Conservation (phyloP, 75 land plant genomes). For the Picea glauca region DNA sequence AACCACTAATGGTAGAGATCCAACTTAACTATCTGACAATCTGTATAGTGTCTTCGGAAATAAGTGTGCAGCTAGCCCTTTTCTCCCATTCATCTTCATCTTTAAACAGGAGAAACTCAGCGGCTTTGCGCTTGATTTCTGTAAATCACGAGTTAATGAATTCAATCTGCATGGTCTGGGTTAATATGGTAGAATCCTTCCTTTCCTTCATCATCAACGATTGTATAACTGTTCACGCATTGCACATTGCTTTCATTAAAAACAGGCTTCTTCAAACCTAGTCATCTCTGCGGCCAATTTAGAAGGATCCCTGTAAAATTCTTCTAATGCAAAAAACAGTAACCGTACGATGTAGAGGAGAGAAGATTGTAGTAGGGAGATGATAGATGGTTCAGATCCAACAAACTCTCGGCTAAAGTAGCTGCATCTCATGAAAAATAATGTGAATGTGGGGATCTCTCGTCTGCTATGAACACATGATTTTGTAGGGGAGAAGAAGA, state of each 20-base stretch:
- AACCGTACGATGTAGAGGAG: too few relatives aligned
- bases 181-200: neutral
- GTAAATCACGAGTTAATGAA: neutral
- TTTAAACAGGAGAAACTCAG: neutral
- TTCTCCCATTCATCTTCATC: neutral
- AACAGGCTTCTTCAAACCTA: too few relatives aligned
- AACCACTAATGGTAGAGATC: too few relatives aligned
- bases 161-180: neutral
- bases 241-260: too few relatives aligned
- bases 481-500: too few relatives aligned
- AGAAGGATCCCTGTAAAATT: too few relatives aligned
- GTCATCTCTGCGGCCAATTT: too few relatives aligned
- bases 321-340: neutral
- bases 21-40: too few relatives aligned
- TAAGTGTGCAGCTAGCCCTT: too few relatives aligned
- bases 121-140: neutral
- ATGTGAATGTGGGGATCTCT: neutral
- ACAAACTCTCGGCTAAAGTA: neutral
- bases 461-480: neutral
- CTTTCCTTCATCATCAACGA: neutral
- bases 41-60: too few relatives aligned
- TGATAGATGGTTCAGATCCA: neutral
- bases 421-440: neutral
- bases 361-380: neutral
- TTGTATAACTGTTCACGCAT: neutral